Percentiles rank a stretch among this genome's conserved stretches.
Evolutionary conservation across 2,329 filamentous ascomycete species (phyloP).

Genomic region (Cladosporium sp.): DNA sequence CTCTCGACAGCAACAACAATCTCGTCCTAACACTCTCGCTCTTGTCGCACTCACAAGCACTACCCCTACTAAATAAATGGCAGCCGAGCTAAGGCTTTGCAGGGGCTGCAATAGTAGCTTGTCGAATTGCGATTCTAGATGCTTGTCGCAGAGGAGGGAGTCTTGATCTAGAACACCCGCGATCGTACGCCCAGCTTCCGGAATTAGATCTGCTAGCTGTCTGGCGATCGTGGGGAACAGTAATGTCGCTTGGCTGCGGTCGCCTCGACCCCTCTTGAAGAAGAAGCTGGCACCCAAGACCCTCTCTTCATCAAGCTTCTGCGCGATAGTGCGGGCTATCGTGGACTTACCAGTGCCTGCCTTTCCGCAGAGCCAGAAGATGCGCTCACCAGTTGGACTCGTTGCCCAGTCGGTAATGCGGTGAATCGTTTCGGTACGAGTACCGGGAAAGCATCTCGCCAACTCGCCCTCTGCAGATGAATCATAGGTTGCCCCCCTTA

Average conservation of each 20-base stretch:
- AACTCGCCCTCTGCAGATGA: slow-evolving; percentile 26
- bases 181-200: background rate
- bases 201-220: slow-evolving; percentile 19
- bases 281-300: slow-evolving; percentile 27
- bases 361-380: slow-evolving; percentile 38
- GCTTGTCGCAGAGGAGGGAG: background rate
- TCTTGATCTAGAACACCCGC: background rate
- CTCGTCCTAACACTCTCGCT: slow-evolving; percentile 9
- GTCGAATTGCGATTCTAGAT: slow-evolving; percentile 19
- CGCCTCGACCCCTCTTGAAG: slow-evolving; percentile 24
- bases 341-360: slow-evolving; percentile 40
- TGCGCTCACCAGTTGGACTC: background rate
- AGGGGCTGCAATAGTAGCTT: slow-evolving; percentile 21
- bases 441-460: background rate
- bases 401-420: background rate
- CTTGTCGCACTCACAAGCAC: slow-evolving; percentile 32
- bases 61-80: background rate
- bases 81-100: background rate
- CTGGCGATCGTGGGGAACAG: slow-evolving; percentile 23
- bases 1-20: slow-evolving; percentile 22
- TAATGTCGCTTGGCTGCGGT: slow-evolving; percentile 18
- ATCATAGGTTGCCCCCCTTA: slow-evolving; percentile 27
- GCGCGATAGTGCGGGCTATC: slow-evolving; percentile 34
- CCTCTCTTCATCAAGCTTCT: slow-evolving; percentile 17
- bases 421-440: background rate